Conservation (phyloP, 2,329 filamentous ascomycete species). For the Beauveria medogensis region DNA sequence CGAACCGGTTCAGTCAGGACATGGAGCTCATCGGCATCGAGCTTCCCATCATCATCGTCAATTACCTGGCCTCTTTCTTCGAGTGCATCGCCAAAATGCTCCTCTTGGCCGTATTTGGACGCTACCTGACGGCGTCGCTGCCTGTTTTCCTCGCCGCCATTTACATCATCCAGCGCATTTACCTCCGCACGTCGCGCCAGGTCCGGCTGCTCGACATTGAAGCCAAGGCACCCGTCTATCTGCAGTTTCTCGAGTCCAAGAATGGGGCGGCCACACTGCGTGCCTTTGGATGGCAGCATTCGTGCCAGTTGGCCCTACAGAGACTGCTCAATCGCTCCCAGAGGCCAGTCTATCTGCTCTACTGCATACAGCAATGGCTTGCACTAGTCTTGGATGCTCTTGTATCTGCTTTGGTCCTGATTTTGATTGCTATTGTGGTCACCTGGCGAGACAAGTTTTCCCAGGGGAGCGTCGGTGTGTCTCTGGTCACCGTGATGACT, state of each 20-base stretch:
- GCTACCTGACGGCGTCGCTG: slow-evolving; percentile 16
- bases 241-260: slow-evolving; percentile 20
- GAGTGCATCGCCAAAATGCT: background rate
- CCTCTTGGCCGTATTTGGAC: background rate
- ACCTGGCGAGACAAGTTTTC: slow-evolving; percentile 19
- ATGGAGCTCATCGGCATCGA: slow-evolving; percentile 30
- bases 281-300: slow-evolving; percentile 24
- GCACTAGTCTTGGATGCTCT: slow-evolving; percentile 37
- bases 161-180: slow-evolving; percentile 21
- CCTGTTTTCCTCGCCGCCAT: slow-evolving; percentile 32
- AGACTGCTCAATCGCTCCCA: slow-evolving; percentile 26
- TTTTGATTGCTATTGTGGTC: slow-evolving; percentile 37
- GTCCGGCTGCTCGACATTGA: slow-evolving; percentile 23
- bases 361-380: slow-evolving; percentile 41
- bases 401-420: slow-evolving; percentile 35
- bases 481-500: slow-evolving; percentile 21
- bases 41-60: slow-evolving; percentile 21
- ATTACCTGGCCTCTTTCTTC: background rate
- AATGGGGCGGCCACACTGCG: slow-evolving; percentile 22
- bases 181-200: slow-evolving; percentile 25
- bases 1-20: slow-evolving; percentile 33
- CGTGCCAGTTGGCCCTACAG: slow-evolving; percentile 15
- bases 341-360: slow-evolving; percentile 31
- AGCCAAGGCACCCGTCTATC: slow-evolving; percentile 22
- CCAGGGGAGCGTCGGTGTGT: slow-evolving; percentile 21